Evolutionary conservation across 2,329 filamentous ascomycete genomes (phyloP), one percentile per base, ranked within the genome.

Genomic region (Tetracladium maxilliforme): DNA sequence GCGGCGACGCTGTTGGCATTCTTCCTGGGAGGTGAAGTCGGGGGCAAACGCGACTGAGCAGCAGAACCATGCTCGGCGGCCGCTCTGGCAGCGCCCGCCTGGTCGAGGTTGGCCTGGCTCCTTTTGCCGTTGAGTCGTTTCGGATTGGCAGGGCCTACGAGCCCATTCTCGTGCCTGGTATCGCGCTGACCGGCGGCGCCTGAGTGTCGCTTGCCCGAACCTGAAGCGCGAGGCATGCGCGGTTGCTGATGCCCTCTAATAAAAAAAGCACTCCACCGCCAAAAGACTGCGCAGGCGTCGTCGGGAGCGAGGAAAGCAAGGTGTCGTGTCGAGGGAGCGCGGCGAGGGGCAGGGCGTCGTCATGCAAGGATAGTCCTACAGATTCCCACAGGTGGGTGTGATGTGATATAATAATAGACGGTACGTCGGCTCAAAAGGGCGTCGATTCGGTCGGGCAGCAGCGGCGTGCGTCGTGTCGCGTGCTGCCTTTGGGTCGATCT

Each of bases 141-240:
- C 33, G 74, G 73, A 61, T 74, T 82, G 38, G 75, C 76, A 26
- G 78, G 71, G 44, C 74, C 74, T 64, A 84, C 77, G 51, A 83
- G 64, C 46, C 82, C 83, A 75, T 81, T 84, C 57, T 93, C 84
- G 57, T 92, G 78, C 52, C 78, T 72, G 44, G 63, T 70, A 54
- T 76, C 76, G 58, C 72, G 71, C 51, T 73, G 65, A 56, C 61
- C 76, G 38, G 54, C 54, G 48, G 61, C 60, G 55, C 60, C 62
- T 56, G 61, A 58, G 51, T 69, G 63, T 68, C 65, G 64, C 61
- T 71, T 71, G 49, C 57, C 50, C 49, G 61, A 61, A 49, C 54
- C 58, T 42, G 63, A 56, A 45, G 56, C 61, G 48, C 66, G 66
- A 70, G 66, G 64, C 66, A 71, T 71, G 61, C 61, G 61, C 53